These are phyloP conservation scores for Leccinum disarticulatum DNA, from an alignment of 768 basidiomycete species.

Conservation along the genomic window DNA sequence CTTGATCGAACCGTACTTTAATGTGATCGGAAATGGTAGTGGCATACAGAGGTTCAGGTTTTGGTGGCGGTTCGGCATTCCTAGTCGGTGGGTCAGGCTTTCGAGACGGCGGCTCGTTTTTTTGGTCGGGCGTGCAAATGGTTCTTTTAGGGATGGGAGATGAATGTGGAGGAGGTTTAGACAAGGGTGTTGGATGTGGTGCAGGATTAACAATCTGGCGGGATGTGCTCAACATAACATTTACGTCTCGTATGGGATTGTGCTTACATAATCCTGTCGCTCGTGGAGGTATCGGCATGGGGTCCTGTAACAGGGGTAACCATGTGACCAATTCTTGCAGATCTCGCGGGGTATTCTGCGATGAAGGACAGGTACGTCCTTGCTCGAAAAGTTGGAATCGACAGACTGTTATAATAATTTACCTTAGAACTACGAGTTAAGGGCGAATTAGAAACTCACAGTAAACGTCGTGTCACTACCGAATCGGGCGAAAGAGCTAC, in stretches of 20 bases:
- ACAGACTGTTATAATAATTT: constrained; percentile 16
- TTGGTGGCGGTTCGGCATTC: constrained; percentile 4
- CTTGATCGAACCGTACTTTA: constrained; percentile 54
- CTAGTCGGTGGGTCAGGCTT: constrained; percentile 2
- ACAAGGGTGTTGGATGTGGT: background rate
- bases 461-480: constrained; percentile 25
- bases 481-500: constrained; percentile 5
- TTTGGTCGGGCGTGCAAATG: background rate
- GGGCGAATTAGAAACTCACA: constrained; percentile 3
- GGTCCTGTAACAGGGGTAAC: rapidly evolving
- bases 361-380: background rate
- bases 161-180: background rate
- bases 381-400: constrained; percentile 11
- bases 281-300: constrained; percentile 16
- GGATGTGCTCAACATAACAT: background rate
- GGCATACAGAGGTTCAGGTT: constrained; percentile 22
- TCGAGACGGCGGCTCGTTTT: background rate
- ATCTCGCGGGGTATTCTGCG: rapidly evolving
- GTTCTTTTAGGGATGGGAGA: background rate
- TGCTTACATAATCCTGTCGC: constrained; percentile 13
- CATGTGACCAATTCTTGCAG: constrained; percentile 8
- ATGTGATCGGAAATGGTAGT: constrained; percentile 53
- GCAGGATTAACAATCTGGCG: background rate
- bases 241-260: background rate
- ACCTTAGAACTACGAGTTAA: background rate